These are phyloP conservation scores for Cymbopogon citratus DNA, from an alignment of 176 grass and related monocot species.

Conservation along the genomic window DNA sequence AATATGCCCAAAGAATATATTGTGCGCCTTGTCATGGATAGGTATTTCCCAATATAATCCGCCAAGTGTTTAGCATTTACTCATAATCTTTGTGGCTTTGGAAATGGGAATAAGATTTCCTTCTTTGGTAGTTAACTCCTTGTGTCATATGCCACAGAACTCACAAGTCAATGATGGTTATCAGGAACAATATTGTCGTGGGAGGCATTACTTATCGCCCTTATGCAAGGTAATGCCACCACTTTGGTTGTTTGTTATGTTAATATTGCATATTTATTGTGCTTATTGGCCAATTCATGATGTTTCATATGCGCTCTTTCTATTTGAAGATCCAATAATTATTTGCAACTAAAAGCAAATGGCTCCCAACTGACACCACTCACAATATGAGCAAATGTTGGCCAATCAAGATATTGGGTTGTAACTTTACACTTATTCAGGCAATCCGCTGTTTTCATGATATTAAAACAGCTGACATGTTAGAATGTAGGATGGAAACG, in stretches of 20 bases:
- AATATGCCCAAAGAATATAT: constrained; percentile 99
- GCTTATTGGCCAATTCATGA: background rate
- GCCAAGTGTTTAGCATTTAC: background rate
- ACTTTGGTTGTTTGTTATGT: background rate
- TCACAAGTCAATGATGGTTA: constrained; percentile 99
- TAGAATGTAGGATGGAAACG: constrained; percentile 7
- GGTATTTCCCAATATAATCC: constrained; percentile 37
- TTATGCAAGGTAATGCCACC: constrained; percentile 64
- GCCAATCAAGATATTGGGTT: background rate
- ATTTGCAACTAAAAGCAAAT: constrained; percentile 3
- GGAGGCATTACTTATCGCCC: constrained; percentile 98
- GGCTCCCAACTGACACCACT: background rate
- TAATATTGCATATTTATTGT: constrained; percentile 15
- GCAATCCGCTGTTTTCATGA: background rate
- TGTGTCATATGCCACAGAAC: constrained; percentile 51
- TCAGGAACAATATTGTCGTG: constrained; percentile 92
- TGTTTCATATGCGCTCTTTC: background rate
- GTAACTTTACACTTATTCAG: background rate
- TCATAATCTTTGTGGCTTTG: background rate
- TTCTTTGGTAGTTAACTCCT: background rate
- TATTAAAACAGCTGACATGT: constrained; percentile 1
- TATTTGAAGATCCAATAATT: background rate
- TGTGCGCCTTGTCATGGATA: constrained; percentile 98
- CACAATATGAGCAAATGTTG: background rate
- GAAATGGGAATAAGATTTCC: background rate